Evolutionary conservation across 352 stramenopile genomes (phyloP).

Genomic region (Globisporangium takayamanum): DNA sequence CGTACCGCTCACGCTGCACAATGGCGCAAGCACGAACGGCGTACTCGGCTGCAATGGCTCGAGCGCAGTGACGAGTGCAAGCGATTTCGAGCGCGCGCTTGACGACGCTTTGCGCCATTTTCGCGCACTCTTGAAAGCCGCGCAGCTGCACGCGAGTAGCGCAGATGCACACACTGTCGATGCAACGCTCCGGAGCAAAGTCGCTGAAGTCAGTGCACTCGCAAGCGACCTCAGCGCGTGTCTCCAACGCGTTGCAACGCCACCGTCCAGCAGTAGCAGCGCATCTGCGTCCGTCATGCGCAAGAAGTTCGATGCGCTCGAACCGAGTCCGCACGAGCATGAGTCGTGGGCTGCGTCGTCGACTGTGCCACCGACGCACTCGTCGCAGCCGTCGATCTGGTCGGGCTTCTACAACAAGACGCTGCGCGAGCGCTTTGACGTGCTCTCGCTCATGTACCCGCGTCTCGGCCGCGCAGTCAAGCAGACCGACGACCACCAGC

Average conservation of each 20-base stretch:
- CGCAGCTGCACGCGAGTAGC: constrained; percentile 17
- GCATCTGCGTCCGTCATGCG: not conserved
- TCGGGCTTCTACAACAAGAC: constrained; percentile 89
- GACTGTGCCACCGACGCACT: constrained; percentile 6
- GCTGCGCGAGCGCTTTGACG: constrained; percentile 69
- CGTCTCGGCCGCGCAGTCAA: constrained; percentile 39
- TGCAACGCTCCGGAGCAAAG: constrained; percentile 4
- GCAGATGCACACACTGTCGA: not conserved
- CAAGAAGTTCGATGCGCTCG: constrained; percentile 48
- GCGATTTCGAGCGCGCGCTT: constrained; percentile 15
- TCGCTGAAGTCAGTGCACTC: constrained; percentile 7
- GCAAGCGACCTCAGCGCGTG: constrained; percentile 24
- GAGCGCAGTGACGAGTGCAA: not conserved
- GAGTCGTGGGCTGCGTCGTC: constrained; percentile 20
- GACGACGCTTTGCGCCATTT: constrained; percentile 23
- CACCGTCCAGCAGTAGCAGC: constrained; percentile 1
- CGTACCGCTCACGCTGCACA: not conserved
- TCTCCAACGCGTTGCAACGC: constrained; percentile 1
- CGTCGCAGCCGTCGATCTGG: constrained; percentile 72
- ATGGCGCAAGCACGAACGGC: not conserved
- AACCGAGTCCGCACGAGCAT: constrained; percentile 30
- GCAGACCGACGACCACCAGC: constrained; percentile 11
- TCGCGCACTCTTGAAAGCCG: constrained; percentile 9
- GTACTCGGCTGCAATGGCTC: not conserved
- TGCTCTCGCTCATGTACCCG: constrained; percentile 84